phyloP scores from a whole-genome alignment of 1,139 yeast genomes.

The Pichia sp. region DNA sequence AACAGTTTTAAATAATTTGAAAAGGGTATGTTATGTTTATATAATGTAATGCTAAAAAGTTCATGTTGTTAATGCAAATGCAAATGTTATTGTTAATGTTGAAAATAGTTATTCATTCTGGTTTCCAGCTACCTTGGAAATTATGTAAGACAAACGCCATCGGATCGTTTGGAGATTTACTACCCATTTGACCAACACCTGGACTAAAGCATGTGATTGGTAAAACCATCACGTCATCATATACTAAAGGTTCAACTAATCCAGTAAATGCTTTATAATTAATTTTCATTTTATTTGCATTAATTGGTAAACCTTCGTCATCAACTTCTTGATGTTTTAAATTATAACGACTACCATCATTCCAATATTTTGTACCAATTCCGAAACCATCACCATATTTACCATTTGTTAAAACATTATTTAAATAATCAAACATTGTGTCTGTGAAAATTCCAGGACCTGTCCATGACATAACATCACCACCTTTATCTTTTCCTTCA shows the following conservation, averaged over 20 bases:
- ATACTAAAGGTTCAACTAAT: constrained; percentile 51
- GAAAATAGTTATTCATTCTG: constrained; percentile 17
- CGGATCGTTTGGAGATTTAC: constrained; percentile 40
- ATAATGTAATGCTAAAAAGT: background rate
- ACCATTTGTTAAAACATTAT: constrained; percentile 29
- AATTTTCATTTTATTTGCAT: constrained; percentile 18
- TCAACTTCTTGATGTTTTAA: constrained; percentile 20
- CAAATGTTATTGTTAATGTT: background rate
- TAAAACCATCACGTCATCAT: constrained; percentile 77
- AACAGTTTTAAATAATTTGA: background rate
- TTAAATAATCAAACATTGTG: constrained; percentile 58
- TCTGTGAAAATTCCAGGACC: constrained; percentile 83
- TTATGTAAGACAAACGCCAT: constrained; percentile 64
- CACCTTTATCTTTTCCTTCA: constrained; percentile 45
- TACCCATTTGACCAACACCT: constrained; percentile 76
- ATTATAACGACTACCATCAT: constrained; percentile 17
- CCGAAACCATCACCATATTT: constrained; percentile 27
- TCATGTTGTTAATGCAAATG: background rate
- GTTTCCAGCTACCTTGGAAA: constrained; percentile 74
- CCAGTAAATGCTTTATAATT: constrained; percentile 65
- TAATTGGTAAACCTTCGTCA: constrained; percentile 19
- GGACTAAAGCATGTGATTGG: constrained; percentile 84
- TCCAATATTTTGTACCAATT: constrained; percentile 27
- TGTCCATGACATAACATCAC: constrained; percentile 74
- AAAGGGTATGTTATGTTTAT: background rate